These are phyloP conservation scores for Trypanosomatidae sp. DNA, from an alignment of 208 protist species.

Conservation along the genomic window DNA sequence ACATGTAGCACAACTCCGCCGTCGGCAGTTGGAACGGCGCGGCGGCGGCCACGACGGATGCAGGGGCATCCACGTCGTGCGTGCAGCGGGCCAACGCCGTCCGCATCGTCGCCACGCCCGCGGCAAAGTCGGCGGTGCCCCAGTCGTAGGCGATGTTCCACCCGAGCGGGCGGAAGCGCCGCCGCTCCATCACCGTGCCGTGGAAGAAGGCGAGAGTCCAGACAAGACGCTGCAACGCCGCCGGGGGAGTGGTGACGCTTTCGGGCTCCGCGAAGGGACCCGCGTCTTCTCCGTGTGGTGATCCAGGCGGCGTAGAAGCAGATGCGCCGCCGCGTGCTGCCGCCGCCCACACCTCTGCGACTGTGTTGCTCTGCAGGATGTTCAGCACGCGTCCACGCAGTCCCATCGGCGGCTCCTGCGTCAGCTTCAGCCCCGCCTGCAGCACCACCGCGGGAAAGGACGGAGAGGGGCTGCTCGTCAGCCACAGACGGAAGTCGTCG, in stretches of 20 bases:
- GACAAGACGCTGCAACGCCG: constrained; percentile 79
- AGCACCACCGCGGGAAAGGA: constrained; percentile 93
- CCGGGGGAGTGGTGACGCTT: neutral
- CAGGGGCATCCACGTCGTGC: constrained; percentile 9
- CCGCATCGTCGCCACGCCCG: constrained; percentile 73
- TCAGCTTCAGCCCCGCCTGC: constrained; percentile 95
- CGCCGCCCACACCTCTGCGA: constrained; percentile 65
- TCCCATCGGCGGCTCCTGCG: constrained; percentile 95
- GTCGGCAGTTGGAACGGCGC: too few relatives aligned
- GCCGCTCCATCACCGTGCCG: constrained; percentile 90
- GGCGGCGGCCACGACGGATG: too few relatives aligned
- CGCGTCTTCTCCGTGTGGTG: neutral
- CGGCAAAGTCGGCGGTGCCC: constrained; percentile 87
- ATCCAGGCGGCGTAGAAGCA: constrained; percentile 14
- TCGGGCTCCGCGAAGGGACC: neutral
- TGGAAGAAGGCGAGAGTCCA: constrained; percentile 95
- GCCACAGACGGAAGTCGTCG: constrained; percentile 94
- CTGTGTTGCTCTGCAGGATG: constrained; percentile 57
- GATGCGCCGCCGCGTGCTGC: too few relatives aligned
- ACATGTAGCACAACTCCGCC: constrained; percentile 88
- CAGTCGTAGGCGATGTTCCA: constrained; percentile 97
- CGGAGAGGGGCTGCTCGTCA: constrained; percentile 93
- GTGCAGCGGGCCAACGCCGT: constrained; percentile 49
- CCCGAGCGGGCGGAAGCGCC: constrained; percentile 92
- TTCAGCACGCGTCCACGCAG: constrained; percentile 91